phyloP scores from a whole-genome alignment of 352 stramenopile genomes.

The Thraustochytrium sp. region DNA sequence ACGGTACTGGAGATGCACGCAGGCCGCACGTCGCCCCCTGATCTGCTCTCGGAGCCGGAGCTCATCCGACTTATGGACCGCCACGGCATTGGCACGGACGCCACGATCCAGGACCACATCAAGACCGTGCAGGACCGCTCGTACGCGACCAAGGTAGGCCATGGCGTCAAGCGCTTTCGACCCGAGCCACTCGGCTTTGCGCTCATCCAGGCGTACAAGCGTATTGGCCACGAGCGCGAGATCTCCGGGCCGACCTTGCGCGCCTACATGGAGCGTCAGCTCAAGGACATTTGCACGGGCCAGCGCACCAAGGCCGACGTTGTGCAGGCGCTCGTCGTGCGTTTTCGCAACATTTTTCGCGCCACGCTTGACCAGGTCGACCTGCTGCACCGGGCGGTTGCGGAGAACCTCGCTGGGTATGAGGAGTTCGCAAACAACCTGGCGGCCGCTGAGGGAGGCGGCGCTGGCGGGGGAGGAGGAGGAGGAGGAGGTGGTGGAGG shows the following conservation, averaged over 20 bases:
- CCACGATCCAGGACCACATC: slow-evolving; percentile 95
- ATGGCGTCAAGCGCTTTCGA: neutral
- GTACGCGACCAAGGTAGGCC: slow-evolving; percentile 80
- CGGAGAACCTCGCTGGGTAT: neutral
- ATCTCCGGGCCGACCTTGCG: slow-evolving; percentile 29
- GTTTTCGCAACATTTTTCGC: neutral
- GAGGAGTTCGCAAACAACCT: slow-evolving; percentile 1
- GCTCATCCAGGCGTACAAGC: slow-evolving; percentile 38
- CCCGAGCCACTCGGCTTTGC: slow-evolving; percentile 26
- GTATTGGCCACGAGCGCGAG: slow-evolving; percentile 25
- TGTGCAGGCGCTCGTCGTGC: neutral
- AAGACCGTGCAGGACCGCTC: slow-evolving; percentile 95
- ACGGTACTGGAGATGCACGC: slow-evolving; percentile 45
- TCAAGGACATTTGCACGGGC: slow-evolving; percentile 31
- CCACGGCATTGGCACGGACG: slow-evolving; percentile 89
- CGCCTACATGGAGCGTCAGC: slow-evolving; percentile 5
- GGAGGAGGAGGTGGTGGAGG: neutral
- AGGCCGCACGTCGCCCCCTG: slow-evolving; percentile 71
- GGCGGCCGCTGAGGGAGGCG: neutral
- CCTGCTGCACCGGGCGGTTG: slow-evolving; percentile 14
- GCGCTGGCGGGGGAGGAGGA: neutral
- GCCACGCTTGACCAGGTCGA: neutral
- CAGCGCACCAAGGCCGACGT: neutral
- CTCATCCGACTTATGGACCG: slow-evolving; percentile 87
- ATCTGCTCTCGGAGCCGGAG: slow-evolving; percentile 80